These are phyloP conservation scores for Theileria equi DNA, from an alignment of 169 alveolate species.

Conservation along the genomic window DNA sequence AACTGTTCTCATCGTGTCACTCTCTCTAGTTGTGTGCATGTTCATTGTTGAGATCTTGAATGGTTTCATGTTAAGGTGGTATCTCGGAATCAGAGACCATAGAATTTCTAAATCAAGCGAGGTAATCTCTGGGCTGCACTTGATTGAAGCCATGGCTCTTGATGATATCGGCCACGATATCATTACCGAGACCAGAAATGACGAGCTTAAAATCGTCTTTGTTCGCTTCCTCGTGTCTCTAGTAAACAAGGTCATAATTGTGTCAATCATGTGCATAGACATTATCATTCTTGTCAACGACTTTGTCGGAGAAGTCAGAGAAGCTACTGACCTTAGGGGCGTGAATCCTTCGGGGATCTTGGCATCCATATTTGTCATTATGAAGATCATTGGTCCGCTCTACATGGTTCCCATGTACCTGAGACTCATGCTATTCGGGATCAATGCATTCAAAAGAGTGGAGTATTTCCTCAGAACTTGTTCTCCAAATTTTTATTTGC, in stretches of 20 bases:
- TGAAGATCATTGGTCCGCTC: conserved; percentile 21
- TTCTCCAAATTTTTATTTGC: conserved; percentile 45
- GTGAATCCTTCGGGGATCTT: conserved; percentile 30
- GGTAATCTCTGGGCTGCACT: conserved; percentile 1
- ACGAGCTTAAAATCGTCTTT: conserved; percentile 27
- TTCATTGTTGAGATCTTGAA: conserved; percentile 15
- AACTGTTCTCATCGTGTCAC: conserved; percentile 3
- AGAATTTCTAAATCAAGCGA: conserved; percentile 28
- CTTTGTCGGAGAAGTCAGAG: conserved; percentile 17
- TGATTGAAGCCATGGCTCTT: conserved; percentile 9
- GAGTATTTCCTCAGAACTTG: conserved; percentile 10
- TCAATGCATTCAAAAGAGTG: conserved; percentile 22
- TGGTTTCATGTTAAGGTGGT: conserved; percentile 2
- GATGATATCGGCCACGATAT: conserved; percentile 48
- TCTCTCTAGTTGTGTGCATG: conserved; percentile 6
- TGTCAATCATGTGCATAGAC: background rate
- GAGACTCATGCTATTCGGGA: conserved; percentile 2
- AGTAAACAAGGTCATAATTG: conserved; percentile 11
- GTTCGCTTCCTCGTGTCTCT: conserved; percentile 9
- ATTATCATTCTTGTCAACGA: conserved; percentile 11
- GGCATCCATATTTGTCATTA: conserved; percentile 22
- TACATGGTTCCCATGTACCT: conserved; percentile 24
- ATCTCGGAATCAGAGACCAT: conserved; percentile 27
- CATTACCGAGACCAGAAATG: conserved; percentile 20
- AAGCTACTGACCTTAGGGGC: background rate